phyloP scores from a whole-genome alignment of 1,139 yeast species.

The Blastobotrys illinoisensis region DNA sequence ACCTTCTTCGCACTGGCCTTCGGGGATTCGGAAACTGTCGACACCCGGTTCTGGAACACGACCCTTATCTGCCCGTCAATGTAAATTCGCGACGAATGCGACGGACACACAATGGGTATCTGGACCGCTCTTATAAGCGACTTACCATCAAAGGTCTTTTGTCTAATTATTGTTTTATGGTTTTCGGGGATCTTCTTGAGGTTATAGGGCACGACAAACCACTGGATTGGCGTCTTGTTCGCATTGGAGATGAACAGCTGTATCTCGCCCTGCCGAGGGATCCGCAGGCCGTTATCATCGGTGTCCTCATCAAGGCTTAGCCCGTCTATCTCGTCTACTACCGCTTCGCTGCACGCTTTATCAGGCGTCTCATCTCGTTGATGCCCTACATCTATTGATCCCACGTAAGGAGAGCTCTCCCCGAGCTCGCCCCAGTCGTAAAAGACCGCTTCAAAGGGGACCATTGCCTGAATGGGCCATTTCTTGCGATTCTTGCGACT shows the following conservation, averaged over 20 bases:
- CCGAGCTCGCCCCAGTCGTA: slow-evolving; percentile 31
- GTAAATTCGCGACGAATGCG: slow-evolving; percentile 30
- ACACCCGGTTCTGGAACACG: slow-evolving; percentile 34
- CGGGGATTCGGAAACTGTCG: not conserved
- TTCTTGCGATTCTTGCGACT: slow-evolving; percentile 19
- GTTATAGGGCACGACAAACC: slow-evolving; percentile 38
- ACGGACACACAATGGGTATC: slow-evolving; percentile 30
- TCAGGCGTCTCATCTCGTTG: slow-evolving; percentile 24
- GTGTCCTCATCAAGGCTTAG: slow-evolving; percentile 10
- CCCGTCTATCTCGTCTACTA: slow-evolving; percentile 1
- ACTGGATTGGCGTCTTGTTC: slow-evolving; percentile 36
- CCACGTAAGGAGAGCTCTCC: slow-evolving; percentile 39
- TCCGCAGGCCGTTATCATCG: slow-evolving; percentile 36
- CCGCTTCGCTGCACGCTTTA: slow-evolving; percentile 26
- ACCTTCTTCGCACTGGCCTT: not conserved
- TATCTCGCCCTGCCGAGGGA: slow-evolving; percentile 39
- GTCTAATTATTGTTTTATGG: slow-evolving; percentile 33
- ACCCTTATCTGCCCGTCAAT: slow-evolving; percentile 36
- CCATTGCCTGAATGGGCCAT: slow-evolving; percentile 28
- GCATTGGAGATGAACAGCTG: slow-evolving; percentile 40
- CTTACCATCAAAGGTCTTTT: slow-evolving; percentile 25
- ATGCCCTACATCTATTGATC: slow-evolving; percentile 32
- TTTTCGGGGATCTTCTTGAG: slow-evolving; percentile 30
- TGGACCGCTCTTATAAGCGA: slow-evolving; percentile 31
- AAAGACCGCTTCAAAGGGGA: slow-evolving; percentile 35